Evolutionary conservation across 2,329 filamentous ascomycete genomes (phyloP).

Genomic region (Pochonia chlamydosporia): DNA sequence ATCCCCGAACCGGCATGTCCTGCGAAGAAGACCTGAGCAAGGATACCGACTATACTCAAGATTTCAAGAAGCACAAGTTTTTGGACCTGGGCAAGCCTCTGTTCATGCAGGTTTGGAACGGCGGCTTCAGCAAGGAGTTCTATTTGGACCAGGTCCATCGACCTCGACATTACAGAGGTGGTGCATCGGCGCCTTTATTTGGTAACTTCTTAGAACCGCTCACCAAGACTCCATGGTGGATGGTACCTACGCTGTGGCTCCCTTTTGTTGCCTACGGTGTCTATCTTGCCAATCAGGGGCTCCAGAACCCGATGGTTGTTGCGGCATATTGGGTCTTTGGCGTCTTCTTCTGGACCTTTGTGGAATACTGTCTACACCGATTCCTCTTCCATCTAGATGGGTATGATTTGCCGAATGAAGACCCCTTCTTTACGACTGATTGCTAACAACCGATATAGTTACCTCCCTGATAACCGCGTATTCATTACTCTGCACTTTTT

Average conservation of each 20-base stretch:
- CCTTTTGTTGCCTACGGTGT: constrained; percentile 73
- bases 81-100: constrained; percentile 82
- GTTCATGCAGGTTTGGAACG: constrained; percentile 79
- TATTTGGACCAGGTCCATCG: constrained; percentile 95
- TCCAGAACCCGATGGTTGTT: constrained; percentile 42
- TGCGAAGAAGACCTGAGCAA: constrained; percentile 78
- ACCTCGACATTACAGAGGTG: constrained; percentile 91
- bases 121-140: constrained; percentile 90
- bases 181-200: constrained; percentile 86
- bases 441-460: constrained; percentile 45
- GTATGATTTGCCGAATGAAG: constrained; percentile 45
- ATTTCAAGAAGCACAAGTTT: constrained; percentile 91
- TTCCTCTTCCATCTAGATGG: constrained; percentile 91
- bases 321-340: constrained; percentile 64
- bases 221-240: constrained; percentile 90
- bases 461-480: constrained; percentile 86
- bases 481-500: constrained; percentile 84
- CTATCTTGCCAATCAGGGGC: constrained; percentile 56
- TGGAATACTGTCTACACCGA: constrained; percentile 85
- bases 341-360: constrained; percentile 75
- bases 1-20: constrained; percentile 79
- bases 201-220: constrained; percentile 99
- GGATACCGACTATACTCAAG: constrained; percentile 69
- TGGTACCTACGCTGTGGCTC: constrained; percentile 79
- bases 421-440: neutral